Evolutionary conservation across 2,329 filamentous ascomycete species (phyloP).

Genomic region (Paecilomyces niveus): DNA sequence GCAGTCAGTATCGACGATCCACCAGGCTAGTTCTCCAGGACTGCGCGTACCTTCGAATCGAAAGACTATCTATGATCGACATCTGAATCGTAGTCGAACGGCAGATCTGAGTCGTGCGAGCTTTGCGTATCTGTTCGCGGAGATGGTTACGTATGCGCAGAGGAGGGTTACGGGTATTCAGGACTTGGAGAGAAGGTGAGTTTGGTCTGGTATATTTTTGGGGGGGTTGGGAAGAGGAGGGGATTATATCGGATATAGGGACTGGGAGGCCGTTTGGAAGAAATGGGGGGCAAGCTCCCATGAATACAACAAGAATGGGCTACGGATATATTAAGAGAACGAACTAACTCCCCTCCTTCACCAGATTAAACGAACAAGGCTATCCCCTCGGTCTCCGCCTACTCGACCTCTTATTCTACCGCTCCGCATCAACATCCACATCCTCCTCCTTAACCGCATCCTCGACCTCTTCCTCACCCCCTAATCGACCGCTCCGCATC

Average conservation of each 20-base stretch:
- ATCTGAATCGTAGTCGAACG: slow-evolving; percentile 81
- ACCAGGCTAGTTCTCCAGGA: slow-evolving; percentile 39
- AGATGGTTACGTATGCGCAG: slow-evolving; percentile 96
- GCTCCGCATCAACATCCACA: slow-evolving; percentile 70
- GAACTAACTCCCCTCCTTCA: not conserved
- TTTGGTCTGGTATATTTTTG: not conserved
- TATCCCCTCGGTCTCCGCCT: slow-evolving; percentile 91
- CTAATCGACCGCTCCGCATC: slow-evolving; percentile 76
- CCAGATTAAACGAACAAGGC: slow-evolving; percentile 79
- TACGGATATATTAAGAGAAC: not conserved
- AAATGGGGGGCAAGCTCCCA: not conserved
- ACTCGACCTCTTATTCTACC: slow-evolving; percentile 88
- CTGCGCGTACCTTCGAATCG: slow-evolving; percentile 85
- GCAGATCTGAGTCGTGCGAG: slow-evolving; percentile 85
- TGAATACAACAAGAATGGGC: not conserved
- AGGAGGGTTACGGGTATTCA: slow-evolving; percentile 83
- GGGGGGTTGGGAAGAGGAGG: not conserved
- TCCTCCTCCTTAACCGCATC: slow-evolving; percentile 78
- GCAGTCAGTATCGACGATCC: slow-evolving; percentile 42
- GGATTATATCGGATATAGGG: not conserved
- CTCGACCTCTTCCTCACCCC: slow-evolving; percentile 61
- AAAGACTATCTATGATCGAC: slow-evolving; percentile 97
- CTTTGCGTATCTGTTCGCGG: slow-evolving; percentile 92
- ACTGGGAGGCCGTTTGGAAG: not conserved
- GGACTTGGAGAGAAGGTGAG: slow-evolving; percentile 82